A percentile compares a stretch with the other conserved stretches of the same genome.
phyloP scores from a whole-genome alignment of 257 asterid species.

The Solanum arcanum region DNA sequence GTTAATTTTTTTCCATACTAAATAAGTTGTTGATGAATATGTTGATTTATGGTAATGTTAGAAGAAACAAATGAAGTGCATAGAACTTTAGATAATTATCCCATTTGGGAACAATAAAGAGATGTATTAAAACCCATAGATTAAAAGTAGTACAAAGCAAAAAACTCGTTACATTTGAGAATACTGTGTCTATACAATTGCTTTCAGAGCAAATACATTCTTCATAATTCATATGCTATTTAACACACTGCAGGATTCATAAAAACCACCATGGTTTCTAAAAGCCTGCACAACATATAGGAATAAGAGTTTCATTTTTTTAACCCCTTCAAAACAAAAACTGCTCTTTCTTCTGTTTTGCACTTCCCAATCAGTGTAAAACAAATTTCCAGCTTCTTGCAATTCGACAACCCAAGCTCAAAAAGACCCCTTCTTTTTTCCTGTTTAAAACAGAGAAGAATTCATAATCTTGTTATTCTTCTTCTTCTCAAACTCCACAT shows the following conservation, averaged over 20 bases:
- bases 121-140: background rate
- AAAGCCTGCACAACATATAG: background rate
- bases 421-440: slow-evolving; percentile 13
- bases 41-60: background rate
- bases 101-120: background rate
- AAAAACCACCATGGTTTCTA: slow-evolving; percentile 41
- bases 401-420: slow-evolving; percentile 49
- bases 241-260: slow-evolving; percentile 27
- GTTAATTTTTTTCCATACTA: background rate
- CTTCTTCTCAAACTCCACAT: slow-evolving; percentile 21
- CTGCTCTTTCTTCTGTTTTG: slow-evolving; percentile 5
- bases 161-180: background rate
- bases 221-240: slow-evolving; percentile 18
- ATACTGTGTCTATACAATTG: slow-evolving; percentile 3
- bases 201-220: slow-evolving; percentile 5
- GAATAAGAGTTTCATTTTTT: background rate
- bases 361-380: slow-evolving; percentile 15
- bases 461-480: background rate
- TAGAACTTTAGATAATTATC: background rate
- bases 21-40: background rate
- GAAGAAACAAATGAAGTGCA: background rate
- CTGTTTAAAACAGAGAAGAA: slow-evolving; percentile 3
- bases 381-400: background rate
- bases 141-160: background rate
- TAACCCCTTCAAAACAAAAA: slow-evolving; percentile 5